These are phyloP conservation scores for Suillus decipiens DNA, from an alignment of 768 basidiomycete genomes.

Conservation along the genomic window DNA sequence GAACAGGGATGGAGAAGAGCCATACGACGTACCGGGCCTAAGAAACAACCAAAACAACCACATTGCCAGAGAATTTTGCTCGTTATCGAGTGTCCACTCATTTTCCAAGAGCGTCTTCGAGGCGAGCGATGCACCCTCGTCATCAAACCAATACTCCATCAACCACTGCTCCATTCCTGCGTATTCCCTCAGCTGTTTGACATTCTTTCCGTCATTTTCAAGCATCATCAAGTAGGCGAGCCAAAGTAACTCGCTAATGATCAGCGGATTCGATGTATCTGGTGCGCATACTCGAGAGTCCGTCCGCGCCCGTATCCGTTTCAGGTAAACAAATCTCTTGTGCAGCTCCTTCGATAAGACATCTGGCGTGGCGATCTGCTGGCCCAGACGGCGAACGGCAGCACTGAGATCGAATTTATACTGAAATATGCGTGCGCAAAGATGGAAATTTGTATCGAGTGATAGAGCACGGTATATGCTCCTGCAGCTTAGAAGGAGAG, in stretches of 20 bases:
- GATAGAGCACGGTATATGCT: conserved; percentile 52
- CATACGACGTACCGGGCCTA: conserved; percentile 49
- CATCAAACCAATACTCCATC: conserved; percentile 64
- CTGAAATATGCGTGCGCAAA: conserved; percentile 72
- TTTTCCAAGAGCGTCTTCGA: conserved; percentile 41
- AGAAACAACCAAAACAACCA: conserved; percentile 82
- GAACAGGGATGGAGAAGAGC: conserved; percentile 2
- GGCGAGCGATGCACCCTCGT: conserved; percentile 55
- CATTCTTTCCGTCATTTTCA: conserved; percentile 79
- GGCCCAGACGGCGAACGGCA: conserved; percentile 50
- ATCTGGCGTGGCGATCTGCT: conserved; percentile 38
- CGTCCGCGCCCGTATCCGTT: conserved; percentile 49
- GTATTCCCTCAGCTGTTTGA: conserved; percentile 67
- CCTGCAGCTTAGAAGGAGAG: conserved; percentile 55
- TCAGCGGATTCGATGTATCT: conserved; percentile 19
- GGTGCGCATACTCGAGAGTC: conserved; percentile 25
- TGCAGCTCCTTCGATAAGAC: conserved; percentile 63
- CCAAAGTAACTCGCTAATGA: conserved; percentile 52
- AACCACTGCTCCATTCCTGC: conserved; percentile 66
- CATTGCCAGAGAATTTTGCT: conserved; percentile 61
- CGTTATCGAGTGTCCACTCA: conserved; percentile 58
- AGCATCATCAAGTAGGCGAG: conserved; percentile 76
- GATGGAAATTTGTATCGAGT: conserved; percentile 54
- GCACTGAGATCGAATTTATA: conserved; percentile 65
- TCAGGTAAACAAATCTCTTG: conserved; percentile 59